Base-by-base conservation (phyloP, 208 protist species). In the Trypanosoma rangeli region DNA sequence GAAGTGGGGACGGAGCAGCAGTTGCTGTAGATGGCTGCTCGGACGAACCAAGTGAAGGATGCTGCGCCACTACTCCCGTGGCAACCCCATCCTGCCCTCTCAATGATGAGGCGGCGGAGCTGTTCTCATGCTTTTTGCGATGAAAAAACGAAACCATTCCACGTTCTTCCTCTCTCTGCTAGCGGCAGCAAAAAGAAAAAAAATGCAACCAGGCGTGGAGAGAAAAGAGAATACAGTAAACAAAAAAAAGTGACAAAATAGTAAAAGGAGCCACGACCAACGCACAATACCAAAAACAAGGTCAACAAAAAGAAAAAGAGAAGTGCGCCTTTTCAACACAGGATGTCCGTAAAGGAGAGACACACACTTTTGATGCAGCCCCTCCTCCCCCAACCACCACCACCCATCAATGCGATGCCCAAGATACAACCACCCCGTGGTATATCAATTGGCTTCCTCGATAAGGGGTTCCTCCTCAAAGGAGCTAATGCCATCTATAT, bases 401-500 rank as follows among this genome's bases (percentile, higher is more conserved):
- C 42, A 15, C 42, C 42, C 15, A 18, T 50, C 49, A 9, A 5
- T 53, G 22, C 3, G n/a, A 53, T 53, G 49, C 12, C 9, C 4
- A 7, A 1, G 5, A 0, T 5, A 26, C 2, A 20, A 18, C 49
- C 22, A 24, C 22, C 22, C 4, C 52, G n/a, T 46, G 44, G 7
- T 48, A 12, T 35, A 26, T 59, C 33, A 72, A n/a, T 90, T 71
- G 9, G 87, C 79, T 24, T 88, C 83, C 7, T 92, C 85, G 7
- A 91, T 0, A 10, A 89, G 44, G 5, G 88, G 87, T 42, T 93
- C 87, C 63, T 94, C 89, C 37, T 96, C 92, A 79, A 91, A 93
- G 10, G 66, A 65, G 60, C 74, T 87, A 61, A 94, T 92, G 53
- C 92, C 92, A 24, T 96, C 92, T 8, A 86, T 76, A 31, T 83